Percentiles rank a stretch among this genome's conserved stretches.
Conservation (phyloP, 805 yeast genomes). For the Candida orba region DNA sequence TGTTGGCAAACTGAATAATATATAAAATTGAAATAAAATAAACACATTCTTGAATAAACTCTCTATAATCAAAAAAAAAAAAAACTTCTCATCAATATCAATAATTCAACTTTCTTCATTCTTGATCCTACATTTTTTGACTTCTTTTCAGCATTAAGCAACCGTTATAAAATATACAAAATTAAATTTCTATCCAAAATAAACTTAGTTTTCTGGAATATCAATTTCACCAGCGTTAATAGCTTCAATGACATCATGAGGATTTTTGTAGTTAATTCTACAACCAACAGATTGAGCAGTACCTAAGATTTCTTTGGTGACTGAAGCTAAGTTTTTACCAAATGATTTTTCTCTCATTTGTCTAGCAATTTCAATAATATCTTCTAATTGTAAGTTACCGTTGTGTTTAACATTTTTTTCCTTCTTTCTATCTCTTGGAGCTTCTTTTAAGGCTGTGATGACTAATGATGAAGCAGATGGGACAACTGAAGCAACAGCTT, state of each 20-base stretch:
- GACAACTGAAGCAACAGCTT: slow-evolving; percentile 96
- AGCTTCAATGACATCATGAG: slow-evolving; percentile 97
- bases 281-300: slow-evolving; percentile 99
- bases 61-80: background rate
- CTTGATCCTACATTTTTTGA: background rate
- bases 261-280: slow-evolving; percentile 99
- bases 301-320: slow-evolving; percentile 97
- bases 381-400: slow-evolving; percentile 97
- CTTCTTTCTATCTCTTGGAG: slow-evolving; percentile 99
- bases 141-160: slow-evolving; percentile 10
- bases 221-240: slow-evolving; percentile 98
- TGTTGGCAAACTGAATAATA: slow-evolving; percentile 67
- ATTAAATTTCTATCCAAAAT: slow-evolving; percentile 10
- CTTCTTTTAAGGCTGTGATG: slow-evolving; percentile 98
- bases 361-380: slow-evolving; percentile 95
- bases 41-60: background rate
- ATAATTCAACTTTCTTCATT: no score
- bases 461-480: slow-evolving; percentile 99
- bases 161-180: slow-evolving; percentile 21
- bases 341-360: slow-evolving; percentile 95
- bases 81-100: no score
- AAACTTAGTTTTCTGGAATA: slow-evolving; percentile 66
- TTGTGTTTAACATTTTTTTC: slow-evolving; percentile 99
- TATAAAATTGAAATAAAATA: slow-evolving; percentile 2
- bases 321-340: slow-evolving; percentile 96